Percentiles rank a stretch among this genome's conserved stretches.
Conservation (phyloP, 768 basidiomycete genomes). For the Ramaria sp. region DNA sequence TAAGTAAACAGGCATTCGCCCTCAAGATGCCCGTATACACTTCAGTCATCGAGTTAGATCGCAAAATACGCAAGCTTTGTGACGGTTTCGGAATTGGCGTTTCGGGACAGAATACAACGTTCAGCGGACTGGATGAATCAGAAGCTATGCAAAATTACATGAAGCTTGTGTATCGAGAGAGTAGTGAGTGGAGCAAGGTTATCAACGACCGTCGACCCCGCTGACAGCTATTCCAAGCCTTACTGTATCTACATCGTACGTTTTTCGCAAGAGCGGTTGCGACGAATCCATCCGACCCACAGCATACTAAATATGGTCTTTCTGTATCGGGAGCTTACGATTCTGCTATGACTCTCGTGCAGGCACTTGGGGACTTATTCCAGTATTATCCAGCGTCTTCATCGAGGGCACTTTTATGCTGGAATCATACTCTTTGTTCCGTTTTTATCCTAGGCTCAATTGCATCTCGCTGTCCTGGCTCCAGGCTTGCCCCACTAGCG, state of each 20-base stretch:
- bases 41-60: slow-evolving; percentile 5
- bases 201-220: background rate
- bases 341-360: slow-evolving; percentile 29
- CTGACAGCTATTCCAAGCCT: background rate
- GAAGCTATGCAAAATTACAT: slow-evolving; percentile 2
- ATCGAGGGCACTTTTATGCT: slow-evolving; percentile 35
- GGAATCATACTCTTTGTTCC: slow-evolving; percentile 26
- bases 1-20: slow-evolving; percentile 3
- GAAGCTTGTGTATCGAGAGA: slow-evolving; percentile 3
- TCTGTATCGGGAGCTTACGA: slow-evolving; percentile 61
- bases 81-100: background rate
- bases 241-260: slow-evolving; percentile 55
- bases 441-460: slow-evolving; percentile 1
- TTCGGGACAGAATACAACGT: background rate
- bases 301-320: slow-evolving; percentile 58
- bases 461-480: slow-evolving; percentile 3
- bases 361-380: background rate
- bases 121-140: background rate
- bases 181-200: background rate
- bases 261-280: slow-evolving; percentile 65
- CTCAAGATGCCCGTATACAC: slow-evolving; percentile 1
- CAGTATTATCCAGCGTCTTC: slow-evolving; percentile 26
- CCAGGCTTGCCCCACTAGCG: slow-evolving; percentile 5
- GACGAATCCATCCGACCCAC: slow-evolving; percentile 51
- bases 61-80: slow-evolving; percentile 8